phyloP scores from a whole-genome alignment of 148 eudicot species.

The Heliamphora exappendiculata region DNA sequence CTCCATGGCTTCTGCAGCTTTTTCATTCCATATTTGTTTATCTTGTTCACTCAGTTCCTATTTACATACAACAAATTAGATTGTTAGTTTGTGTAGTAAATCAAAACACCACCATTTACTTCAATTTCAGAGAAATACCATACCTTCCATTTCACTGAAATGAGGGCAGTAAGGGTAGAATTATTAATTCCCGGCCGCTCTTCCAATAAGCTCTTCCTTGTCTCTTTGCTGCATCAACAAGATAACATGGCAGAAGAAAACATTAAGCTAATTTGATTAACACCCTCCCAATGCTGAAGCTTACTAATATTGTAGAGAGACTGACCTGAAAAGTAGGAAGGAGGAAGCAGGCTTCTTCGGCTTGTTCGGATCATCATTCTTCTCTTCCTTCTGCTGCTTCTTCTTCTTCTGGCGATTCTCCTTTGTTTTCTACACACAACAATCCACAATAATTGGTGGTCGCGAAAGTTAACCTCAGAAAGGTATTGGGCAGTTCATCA shows the following conservation, averaged over 20 bases:
- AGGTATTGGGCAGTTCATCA: neutral
- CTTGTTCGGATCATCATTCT: slow-evolving; percentile 70
- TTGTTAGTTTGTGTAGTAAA: neutral
- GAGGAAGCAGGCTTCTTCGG: slow-evolving; percentile 91
- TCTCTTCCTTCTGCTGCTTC: slow-evolving; percentile 55
- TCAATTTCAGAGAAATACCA: neutral
- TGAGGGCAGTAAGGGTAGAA: slow-evolving; percentile 52
- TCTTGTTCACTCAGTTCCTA: slow-evolving; percentile 73
- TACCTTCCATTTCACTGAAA: slow-evolving; percentile 95
- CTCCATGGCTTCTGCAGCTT: slow-evolving; percentile 73
- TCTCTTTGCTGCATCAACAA: slow-evolving; percentile 49
- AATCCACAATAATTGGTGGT: neutral
- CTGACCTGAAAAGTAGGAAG: slow-evolving; percentile 62
- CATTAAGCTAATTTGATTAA: neutral
- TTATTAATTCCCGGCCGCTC: slow-evolving; percentile 63
- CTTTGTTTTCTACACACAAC: slow-evolving; percentile 54
- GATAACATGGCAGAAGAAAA: neutral
- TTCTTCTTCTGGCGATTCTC: slow-evolving; percentile 50
- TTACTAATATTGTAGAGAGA: neutral
- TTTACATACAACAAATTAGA: neutral
- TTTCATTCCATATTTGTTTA: slow-evolving; percentile 61
- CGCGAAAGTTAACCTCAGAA: neutral
- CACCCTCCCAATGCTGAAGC: too few species aligned
- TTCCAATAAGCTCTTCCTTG: slow-evolving; percentile 57
- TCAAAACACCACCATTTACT: neutral